Conservation (phyloP, 2,329 filamentous ascomycete species). For the Pseudogymnoascus sp. region DNA sequence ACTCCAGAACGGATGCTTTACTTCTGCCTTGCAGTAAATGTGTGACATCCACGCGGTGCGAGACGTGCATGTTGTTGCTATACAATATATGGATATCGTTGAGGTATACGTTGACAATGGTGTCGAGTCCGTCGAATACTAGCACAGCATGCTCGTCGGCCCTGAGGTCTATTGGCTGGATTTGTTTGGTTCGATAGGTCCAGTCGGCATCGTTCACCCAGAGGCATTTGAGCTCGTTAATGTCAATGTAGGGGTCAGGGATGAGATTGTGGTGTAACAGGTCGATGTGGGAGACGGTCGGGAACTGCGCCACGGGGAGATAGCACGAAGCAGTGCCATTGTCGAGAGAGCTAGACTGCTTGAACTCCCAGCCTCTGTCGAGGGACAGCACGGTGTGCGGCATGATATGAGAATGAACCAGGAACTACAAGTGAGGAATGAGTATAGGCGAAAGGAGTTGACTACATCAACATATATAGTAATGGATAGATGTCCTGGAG, state of each 20-base stretch:
- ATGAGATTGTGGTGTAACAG: conserved; percentile 25
- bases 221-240: conserved; percentile 42
- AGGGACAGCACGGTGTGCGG: too few relatives aligned
- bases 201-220: conserved; percentile 43
- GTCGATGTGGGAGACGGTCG: conserved; percentile 11
- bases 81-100: conserved; percentile 41
- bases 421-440: too few relatives aligned
- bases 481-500: too few relatives aligned
- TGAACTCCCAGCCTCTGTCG: conserved; percentile 13
- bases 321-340: not conserved
- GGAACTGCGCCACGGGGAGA: conserved; percentile 10
- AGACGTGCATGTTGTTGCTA: conserved; percentile 48
- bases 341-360: not conserved
- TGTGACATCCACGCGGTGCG: conserved; percentile 43
- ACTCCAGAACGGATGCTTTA: conserved; percentile 42
- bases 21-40: conserved; percentile 22
- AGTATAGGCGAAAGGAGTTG: too few relatives aligned
- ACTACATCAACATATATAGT: too few relatives aligned
- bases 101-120: conserved; percentile 44
- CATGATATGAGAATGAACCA: too few relatives aligned
- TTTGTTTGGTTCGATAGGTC: conserved; percentile 31
- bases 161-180: conserved; percentile 17
- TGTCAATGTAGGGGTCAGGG: conserved; percentile 41
- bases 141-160: conserved; percentile 36
- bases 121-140: conserved; percentile 50